Evolutionary conservation across 1,139 yeast species (phyloP).

Genomic region (Zygoascus sp.): DNA sequence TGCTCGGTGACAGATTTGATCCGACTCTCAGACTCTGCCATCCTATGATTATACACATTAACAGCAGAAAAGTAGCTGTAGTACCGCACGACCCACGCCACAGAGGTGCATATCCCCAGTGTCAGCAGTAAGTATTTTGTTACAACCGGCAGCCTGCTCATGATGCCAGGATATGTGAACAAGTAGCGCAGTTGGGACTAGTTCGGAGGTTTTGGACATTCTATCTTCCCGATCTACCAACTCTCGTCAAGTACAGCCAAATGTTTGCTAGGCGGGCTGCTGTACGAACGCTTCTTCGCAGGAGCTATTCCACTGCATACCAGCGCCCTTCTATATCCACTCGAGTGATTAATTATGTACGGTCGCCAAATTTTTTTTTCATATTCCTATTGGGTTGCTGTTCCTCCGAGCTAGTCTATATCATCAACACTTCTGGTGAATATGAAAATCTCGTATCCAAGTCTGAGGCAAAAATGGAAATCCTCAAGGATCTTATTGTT

Average conservation of each 20-base stretch:
- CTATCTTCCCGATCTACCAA: too few relatives aligned
- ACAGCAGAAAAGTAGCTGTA: slow-evolving; percentile 27
- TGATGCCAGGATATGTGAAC: background rate
- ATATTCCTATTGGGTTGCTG: slow-evolving; percentile 19
- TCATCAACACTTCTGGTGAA: slow-evolving; percentile 18
- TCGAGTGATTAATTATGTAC: slow-evolving; percentile 3
- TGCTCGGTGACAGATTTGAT: slow-evolving; percentile 7
- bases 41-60: slow-evolving; percentile 5
- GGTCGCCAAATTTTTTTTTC: slow-evolving; percentile 15
- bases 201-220: too few relatives aligned
- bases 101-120: slow-evolving; percentile 20
- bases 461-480: slow-evolving; percentile 10
- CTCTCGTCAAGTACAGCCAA: too few relatives aligned
- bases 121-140: slow-evolving; percentile 85
- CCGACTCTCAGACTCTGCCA: slow-evolving; percentile 7
- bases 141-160: slow-evolving; percentile 62
- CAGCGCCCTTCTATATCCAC: slow-evolving; percentile 1
- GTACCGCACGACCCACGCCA: slow-evolving; percentile 35
- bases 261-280: too few relatives aligned
- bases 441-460: slow-evolving; percentile 14
- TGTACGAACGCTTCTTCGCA: background rate
- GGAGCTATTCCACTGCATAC: background rate
- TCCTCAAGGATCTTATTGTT: slow-evolving; percentile 12
- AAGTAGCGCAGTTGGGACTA: too few relatives aligned
- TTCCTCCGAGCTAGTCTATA: slow-evolving; percentile 18